Conservation (phyloP, 2,329 filamentous ascomycete species). For the Fusarium coicis region DNA sequence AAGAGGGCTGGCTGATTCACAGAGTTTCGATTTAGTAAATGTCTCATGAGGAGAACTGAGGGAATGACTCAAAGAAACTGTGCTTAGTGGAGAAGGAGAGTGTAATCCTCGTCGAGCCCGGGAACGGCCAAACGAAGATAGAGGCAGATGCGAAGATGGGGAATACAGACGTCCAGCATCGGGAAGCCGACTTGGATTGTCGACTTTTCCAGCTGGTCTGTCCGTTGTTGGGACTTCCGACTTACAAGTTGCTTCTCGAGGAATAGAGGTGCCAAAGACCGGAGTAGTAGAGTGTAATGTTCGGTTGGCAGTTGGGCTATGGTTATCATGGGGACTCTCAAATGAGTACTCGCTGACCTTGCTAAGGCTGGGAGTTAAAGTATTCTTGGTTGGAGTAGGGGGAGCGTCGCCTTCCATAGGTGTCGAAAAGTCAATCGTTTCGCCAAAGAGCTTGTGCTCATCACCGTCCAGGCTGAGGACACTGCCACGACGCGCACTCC, state of each 20-base stretch:
- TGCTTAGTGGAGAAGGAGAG: slow-evolving; percentile 50
- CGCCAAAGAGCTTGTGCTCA: slow-evolving; percentile 65
- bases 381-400: slow-evolving; percentile 91
- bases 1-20: slow-evolving; percentile 70
- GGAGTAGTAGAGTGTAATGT: slow-evolving; percentile 57
- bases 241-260: slow-evolving; percentile 59
- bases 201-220: slow-evolving; percentile 23
- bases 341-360: slow-evolving; percentile 53
- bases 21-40: slow-evolving; percentile 62
- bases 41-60: slow-evolving; percentile 49
- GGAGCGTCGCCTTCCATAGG: slow-evolving; percentile 72
- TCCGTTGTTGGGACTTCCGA: slow-evolving; percentile 43
- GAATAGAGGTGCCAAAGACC: slow-evolving; percentile 50
- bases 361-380: slow-evolving; percentile 55
- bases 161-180: slow-evolving; percentile 48
- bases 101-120: slow-evolving; percentile 46
- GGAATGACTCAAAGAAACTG: slow-evolving; percentile 44
- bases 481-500: slow-evolving; percentile 69
- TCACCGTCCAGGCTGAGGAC: slow-evolving; percentile 85
- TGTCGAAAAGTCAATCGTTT: slow-evolving; percentile 42
- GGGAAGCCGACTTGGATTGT: slow-evolving; percentile 37
- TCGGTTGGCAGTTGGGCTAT: slow-evolving; percentile 58
- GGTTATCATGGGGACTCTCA: slow-evolving; percentile 50
- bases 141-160: slow-evolving; percentile 49
- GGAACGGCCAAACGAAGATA: slow-evolving; percentile 52